Evolutionary conservation across 306 rosid species (phyloP), one percentile per base, ranked within the genome.

Genomic region (Castanea sativa): DNA sequence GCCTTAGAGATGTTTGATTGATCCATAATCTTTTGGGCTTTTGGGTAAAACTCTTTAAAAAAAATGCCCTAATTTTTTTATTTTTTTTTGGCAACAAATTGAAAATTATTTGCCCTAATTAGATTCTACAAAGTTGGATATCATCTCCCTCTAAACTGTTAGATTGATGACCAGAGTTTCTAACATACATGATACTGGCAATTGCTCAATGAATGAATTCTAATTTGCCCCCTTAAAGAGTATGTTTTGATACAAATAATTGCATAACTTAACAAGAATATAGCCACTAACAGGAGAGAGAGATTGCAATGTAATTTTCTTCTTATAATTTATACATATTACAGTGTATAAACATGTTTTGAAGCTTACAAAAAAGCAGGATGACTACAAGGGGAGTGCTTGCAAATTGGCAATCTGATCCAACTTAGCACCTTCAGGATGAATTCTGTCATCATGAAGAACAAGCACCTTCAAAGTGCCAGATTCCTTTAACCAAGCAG

Each of bases 401-500:
- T 55, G 88, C 56, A 89, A 82, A 73, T 81, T 75, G 74, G 86
- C 57, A 58, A 85, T 70, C 49, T 30, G 80, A 71, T 71, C 86
- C 13, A 74, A 71, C 69, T 61, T 82, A 20, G 76, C 82, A 76
- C 69, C 70, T 43, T 74, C 83, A 59, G 89, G 73, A 75, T 80
- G 59, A 55, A 63, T 81, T 57, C 86, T 82, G 78, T 79, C 89
- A 84, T 95, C 98, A 27, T 86, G 88, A 63, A 93, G 94, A 78
- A 84, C 89, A 69, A 95, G 89, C 83, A 90, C 69, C 74, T 89
- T 82, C 78, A 89, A 79, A 55, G 94, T 85, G 75, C 87, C 86
- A 1, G 97, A 81, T 56, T 90, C 89, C 83, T 76, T 90, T 79
- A 92, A 74, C 97, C 99, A 95, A 38, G 91, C 85, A 59, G 98